Evolutionary conservation across 176 grass and related monocot species (phyloP), one percentile per base, ranked within the genome.

Genomic region (Phoenix roebelenii): DNA sequence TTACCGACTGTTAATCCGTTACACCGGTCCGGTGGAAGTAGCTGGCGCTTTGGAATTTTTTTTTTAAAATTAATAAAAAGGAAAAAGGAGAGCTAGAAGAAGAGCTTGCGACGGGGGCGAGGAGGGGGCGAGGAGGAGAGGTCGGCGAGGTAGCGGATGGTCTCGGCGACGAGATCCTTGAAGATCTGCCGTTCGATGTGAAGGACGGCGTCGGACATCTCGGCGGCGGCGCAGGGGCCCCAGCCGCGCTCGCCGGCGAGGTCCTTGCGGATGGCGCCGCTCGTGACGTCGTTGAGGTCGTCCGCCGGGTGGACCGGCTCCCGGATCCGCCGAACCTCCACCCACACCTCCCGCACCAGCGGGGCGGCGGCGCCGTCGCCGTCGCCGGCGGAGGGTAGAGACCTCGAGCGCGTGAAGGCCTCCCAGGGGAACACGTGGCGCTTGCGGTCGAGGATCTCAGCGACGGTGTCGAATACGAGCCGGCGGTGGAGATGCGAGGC

Each of bases 131-230:
- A 15, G 30, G 55, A 23, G 10, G 23, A 54, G 5, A 71, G 79
- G 58, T 79, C 76, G 52, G 79, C 79, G 9, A 98, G 94, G 72
- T 85, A 79, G 23, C 72, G 75, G 81, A 98, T 98, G 60, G 79
- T 80, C 69, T 98, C 88, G 0, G 88, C 94, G 3, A 98, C 81
- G 1, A 98, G 84, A 64, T 98, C 88, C 74, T 83, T 89, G 70
- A 98, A 98, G 63, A 98, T 63, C 18, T 83, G 68, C 67, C 88
- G 78, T 69, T 98, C 94, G 32, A 98, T 83, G 62, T 79, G 79
- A 32, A 98, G 69, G 72, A 93, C 76, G 5, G 84, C 64, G 32
- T 86, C 84, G 10, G 62, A 85, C 1, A 69, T 72, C 49, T 97
- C 87, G 7, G 61, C 23, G 4, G 64, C 50, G 7, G 58, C 66